Conservation (phyloP, 2,329 filamentous ascomycete genomes). For the Dactylonectria macrodidyma region DNA sequence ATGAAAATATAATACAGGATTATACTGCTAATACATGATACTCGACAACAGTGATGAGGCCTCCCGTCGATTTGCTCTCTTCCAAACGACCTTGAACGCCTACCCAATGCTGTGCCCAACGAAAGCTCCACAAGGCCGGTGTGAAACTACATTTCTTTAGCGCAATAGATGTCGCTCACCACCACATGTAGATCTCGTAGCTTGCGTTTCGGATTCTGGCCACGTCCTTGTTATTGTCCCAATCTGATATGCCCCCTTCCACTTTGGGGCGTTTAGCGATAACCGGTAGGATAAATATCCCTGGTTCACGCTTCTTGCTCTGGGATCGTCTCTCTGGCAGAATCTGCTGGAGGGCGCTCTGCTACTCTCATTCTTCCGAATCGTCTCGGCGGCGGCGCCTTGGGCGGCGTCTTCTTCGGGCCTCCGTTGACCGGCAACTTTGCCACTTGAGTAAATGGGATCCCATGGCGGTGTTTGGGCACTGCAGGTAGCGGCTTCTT, state of each 20-base stretch:
- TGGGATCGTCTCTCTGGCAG: constrained; percentile 42
- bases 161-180: constrained; percentile 16
- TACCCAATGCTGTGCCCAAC: constrained; percentile 32
- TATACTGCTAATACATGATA: constrained; percentile 26
- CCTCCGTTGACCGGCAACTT: constrained; percentile 49
- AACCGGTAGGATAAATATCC: background rate
- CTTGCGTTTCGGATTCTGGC: background rate
- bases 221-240: background rate
- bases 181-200: constrained; percentile 8
- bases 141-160: constrained; percentile 23
- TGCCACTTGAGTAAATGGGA: constrained; percentile 57
- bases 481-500: constrained; percentile 69
- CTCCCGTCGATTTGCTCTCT: constrained; percentile 20
- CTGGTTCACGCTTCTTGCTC: constrained; percentile 32
- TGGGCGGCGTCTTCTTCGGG: constrained; percentile 60
- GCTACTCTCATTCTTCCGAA: constrained; percentile 58
- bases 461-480: constrained; percentile 70
- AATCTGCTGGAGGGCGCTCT: constrained; percentile 51
- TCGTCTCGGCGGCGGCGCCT: constrained; percentile 63
- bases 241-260: background rate
- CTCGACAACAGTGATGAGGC: constrained; percentile 22
- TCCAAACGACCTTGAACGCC: constrained; percentile 31
- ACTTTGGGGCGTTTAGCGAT: background rate
- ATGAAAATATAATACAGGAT: constrained; percentile 22
- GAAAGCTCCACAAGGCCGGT: constrained; percentile 33